These are phyloP conservation scores for Geotrichum citri-aurantii DNA, from an alignment of 1,139 yeast genomes.

Conservation along the genomic window DNA sequence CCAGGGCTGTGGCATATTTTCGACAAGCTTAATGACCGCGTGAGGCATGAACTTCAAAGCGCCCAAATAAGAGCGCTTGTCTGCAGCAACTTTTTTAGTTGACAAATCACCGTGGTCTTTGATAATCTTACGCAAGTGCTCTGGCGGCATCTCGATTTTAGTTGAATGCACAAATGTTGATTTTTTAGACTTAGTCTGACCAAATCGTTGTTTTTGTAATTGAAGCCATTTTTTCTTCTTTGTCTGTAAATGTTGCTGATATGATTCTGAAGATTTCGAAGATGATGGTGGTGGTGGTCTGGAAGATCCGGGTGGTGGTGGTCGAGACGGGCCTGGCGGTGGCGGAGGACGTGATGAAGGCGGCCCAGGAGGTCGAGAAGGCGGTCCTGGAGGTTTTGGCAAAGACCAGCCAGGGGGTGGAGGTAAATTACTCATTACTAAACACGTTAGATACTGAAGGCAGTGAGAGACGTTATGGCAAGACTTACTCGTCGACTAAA, in stretches of 20 bases:
- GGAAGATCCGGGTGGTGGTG: conserved; percentile 27
- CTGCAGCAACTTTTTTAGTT: conserved; percentile 73
- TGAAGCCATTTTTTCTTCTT: conserved; percentile 61
- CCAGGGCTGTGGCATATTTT: conserved; percentile 99
- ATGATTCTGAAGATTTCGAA: conserved; percentile 24
- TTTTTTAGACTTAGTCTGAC: conserved; percentile 31
- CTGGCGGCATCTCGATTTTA: conserved; percentile 89
- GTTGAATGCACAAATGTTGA: conserved; percentile 49
- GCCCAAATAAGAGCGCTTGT: conserved; percentile 82
- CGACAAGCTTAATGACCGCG: conserved; percentile 80
- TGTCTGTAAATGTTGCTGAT: conserved; percentile 29
- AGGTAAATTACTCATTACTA: conserved; percentile 19
- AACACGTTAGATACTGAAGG: not conserved
- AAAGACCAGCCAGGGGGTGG: conserved; percentile 28
- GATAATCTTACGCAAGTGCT: conserved; percentile 81
- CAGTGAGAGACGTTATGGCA: not conserved
- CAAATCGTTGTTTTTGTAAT: conserved; percentile 52
- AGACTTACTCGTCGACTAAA: not conserved
- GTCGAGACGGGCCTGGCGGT: conserved; percentile 26
- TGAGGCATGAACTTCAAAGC: conserved; percentile 95
- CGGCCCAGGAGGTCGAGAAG: conserved; percentile 26
- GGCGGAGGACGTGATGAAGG: conserved; percentile 34
- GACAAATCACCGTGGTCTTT: conserved; percentile 83
- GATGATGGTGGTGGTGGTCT: conserved; percentile 21
- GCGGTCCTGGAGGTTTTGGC: conserved; percentile 26